Base-by-base conservation (phyloP, 2,329 filamentous ascomycete genomes). In the Ophiostoma angusticollis region DNA sequence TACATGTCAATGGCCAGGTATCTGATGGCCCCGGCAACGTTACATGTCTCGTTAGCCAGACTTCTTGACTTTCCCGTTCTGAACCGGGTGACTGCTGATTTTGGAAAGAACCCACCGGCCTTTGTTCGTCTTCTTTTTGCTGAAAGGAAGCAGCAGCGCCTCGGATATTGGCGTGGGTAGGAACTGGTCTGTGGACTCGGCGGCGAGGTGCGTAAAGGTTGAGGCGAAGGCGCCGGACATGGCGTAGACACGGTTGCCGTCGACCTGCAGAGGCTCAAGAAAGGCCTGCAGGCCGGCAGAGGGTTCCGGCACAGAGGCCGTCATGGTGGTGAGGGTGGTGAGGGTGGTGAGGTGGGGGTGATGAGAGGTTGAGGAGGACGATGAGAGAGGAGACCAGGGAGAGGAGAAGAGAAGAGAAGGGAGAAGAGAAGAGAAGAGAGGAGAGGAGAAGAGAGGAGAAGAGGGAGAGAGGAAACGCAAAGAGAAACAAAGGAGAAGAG, bases 1-100 rank as follows among this genome's bases (percentile, higher is more conserved):
- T 58, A 80, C 78, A 75, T 78, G 58, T 75, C 79, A 58, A 77
- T 78, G 42, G 66, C 77, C 46, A 70, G 67, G 57, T 73, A 69
- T 45, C 73, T 78, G 49, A 25, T 31, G 12, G 25, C 28, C 18
- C 27, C 35, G 25, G 42, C 42, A 45, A 45, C 40, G 40, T 47
- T 45, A 37, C 42, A 41, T 43, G 37, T 9, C 5, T 24, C 11
- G 23, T 24, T 24, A 24, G 23, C 23, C 23, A 24, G 6, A 6
- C 23, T 6, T 24, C 23, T 24, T n/a, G n/a, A n/a, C n/a, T n/a
- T n/a, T n/a, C n/a, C n/a, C n/a, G n/a, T n/a, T n/a, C n/a, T n/a
- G n/a, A n/a, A n/a, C n/a, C n/a, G n/a, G n/a, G n/a, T n/a, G n/a
- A n/a, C n/a, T n/a, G n/a, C n/a, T n/a, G n/a, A n/a, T n/a, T n/a